Evolutionary conservation across 805 yeast species (phyloP), one percentile per base, ranked within the genome.

Genomic region (Lipomyces spencermartinsiae): DNA sequence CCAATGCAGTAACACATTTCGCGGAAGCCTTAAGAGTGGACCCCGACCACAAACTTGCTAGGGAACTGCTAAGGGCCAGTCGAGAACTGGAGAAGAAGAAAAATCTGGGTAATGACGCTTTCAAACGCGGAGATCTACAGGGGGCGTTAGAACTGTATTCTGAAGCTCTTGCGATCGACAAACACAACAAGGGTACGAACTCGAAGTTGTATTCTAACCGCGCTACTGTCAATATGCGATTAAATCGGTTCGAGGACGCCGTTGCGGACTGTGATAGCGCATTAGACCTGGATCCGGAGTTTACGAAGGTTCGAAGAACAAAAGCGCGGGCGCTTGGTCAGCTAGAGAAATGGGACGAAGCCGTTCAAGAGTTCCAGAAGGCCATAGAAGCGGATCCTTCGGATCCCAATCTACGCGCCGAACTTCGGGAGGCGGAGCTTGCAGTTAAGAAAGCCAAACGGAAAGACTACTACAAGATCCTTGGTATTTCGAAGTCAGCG

Each of bases 181-280:
- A 85, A 1, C 72, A 79, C 12, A 87, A 88, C 62, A 86, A 91
- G 1, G 83, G 88, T 39, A 73, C 73, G 16, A 78, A 75, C 64
- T 65, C 79, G 59, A 76, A 74, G 66, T 87, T 89, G 70, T 92
- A 83, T 76, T 89, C 97, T 9, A 94, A 94, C 79, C 83, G 97
- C 71, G 97, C 98, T 0, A 93, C 93, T 67, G 96, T 91, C 0
- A 88, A 92, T 73, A 83, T 92, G 74, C 88, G 90, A 75, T 77
- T 90, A 61, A 97, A 92, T 74, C 86, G 86, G 72, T 89, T 89
- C 76, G 97, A 94, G 4, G 85, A 85, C 67, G 96, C 97, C 0
- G 83, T 93, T 2, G 80, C 77, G 16, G 98, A 94, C 79, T 87
- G 96, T 75, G 87, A 87, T 55, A 80, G 80, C 31, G 89, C 97